These are phyloP conservation scores for Euptelea pleiosperma DNA, from an alignment of 164 flowering plant species.

Conservation along the genomic window DNA sequence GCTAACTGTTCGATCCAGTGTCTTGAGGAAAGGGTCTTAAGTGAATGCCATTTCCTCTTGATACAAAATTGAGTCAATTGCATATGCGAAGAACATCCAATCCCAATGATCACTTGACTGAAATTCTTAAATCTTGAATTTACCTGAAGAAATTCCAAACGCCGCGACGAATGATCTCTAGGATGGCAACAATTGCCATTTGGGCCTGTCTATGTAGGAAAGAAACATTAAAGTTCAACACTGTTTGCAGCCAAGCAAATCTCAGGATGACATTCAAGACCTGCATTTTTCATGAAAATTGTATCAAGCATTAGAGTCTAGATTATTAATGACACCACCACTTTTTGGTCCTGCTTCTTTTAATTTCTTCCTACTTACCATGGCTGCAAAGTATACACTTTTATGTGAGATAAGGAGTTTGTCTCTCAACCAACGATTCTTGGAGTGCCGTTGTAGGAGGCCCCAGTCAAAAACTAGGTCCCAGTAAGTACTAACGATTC, in stretches of 20 bases:
- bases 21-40: no score
- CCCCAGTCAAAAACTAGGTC: constrained; percentile 79
- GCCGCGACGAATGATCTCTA: constrained; percentile 70
- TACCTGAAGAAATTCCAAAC: constrained; percentile 79
- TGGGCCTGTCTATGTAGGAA: constrained; percentile 34
- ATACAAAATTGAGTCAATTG: no score
- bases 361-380: no score
- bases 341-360: not conserved
- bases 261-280: no score
- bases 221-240: constrained; percentile 29
- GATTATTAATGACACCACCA: not conserved
- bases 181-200: constrained; percentile 38
- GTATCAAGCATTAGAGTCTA: no score
- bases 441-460: constrained; percentile 51
- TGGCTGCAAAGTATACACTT: constrained; percentile 58
- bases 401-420: constrained; percentile 53
- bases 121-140: not conserved
- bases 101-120: no score
- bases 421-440: constrained; percentile 61
- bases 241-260: constrained; percentile 58
- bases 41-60: no score
- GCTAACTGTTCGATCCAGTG: no score
- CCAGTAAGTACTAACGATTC: constrained; percentile 58
- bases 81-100: no score
- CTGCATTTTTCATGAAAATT: not conserved